Evolutionary conservation across 768 basidiomycete genomes (phyloP).

Genomic region (Heimioporus sp.): DNA sequence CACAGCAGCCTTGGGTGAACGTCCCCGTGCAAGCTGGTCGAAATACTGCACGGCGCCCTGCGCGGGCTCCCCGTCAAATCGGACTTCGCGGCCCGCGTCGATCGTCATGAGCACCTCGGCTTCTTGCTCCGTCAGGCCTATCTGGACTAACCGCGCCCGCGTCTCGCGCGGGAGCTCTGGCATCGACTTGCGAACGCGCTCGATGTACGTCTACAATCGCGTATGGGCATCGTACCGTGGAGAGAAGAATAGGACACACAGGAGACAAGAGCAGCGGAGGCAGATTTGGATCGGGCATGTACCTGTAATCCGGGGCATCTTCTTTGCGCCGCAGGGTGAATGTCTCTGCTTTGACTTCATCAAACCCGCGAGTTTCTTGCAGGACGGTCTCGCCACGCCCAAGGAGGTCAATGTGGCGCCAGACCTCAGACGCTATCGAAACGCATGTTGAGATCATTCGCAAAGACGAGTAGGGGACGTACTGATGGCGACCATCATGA

Average conservation of each 20-base stretch:
- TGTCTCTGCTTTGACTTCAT: conserved; percentile 79
- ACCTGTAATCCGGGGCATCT: conserved; percentile 92
- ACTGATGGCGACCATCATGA: conserved; percentile 86
- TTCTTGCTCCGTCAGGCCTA: conserved; percentile 61
- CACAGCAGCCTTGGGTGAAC: conserved; percentile 68
- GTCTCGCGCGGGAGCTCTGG: conserved; percentile 77
- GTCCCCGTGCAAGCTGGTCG: conserved; percentile 54
- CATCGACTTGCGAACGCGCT: conserved; percentile 47
- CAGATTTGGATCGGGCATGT: conserved; percentile 97
- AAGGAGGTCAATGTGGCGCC: conserved; percentile 68
- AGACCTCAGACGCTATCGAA: conserved; percentile 69
- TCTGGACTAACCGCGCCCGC: conserved; percentile 51
- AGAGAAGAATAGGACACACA: conserved; percentile 30
- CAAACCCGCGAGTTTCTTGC: conserved; percentile 91
- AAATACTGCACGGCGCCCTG: conserved; percentile 75
- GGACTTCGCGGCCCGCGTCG: conserved; percentile 62
- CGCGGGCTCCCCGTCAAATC: conserved; percentile 54
- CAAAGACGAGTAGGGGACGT: conserved; percentile 18
- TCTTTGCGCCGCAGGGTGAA: conserved; percentile 86
- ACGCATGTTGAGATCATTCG: background rate
- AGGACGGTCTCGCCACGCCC: conserved; percentile 41
- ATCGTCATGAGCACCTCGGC: conserved; percentile 73
- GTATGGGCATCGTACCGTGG: background rate
- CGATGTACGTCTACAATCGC: conserved; percentile 57
- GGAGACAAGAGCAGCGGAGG: conserved; percentile 64